Evolutionary conservation across 306 rosid species (phyloP).

Genomic region (Sicyos baderoa): DNA sequence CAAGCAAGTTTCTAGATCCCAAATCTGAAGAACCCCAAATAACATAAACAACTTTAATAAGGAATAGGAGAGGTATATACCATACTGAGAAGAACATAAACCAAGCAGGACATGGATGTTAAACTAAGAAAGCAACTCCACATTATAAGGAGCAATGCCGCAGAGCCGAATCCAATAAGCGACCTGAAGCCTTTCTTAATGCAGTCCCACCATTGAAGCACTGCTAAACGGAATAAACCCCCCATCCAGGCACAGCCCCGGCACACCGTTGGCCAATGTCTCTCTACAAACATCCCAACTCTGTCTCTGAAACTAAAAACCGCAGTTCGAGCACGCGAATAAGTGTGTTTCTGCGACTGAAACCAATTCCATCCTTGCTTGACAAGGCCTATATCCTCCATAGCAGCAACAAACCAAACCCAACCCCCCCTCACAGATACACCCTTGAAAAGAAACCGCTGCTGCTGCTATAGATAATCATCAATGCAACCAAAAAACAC

Average conservation of each 20-base stretch:
- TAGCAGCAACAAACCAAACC: constrained; percentile 24
- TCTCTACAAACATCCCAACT: constrained; percentile 43
- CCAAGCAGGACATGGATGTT: constrained; percentile 84
- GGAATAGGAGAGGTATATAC: constrained; percentile 33
- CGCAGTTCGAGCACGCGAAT: constrained; percentile 33
- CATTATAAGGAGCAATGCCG: constrained; percentile 74
- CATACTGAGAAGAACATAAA: constrained; percentile 80
- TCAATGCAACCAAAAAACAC: constrained; percentile 23
- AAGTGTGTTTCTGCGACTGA: constrained; percentile 52
- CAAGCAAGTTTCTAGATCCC: background rate
- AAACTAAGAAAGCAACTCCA: constrained; percentile 93
- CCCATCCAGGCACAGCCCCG: constrained; percentile 47
- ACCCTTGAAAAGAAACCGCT: constrained; percentile 15
- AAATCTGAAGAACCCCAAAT: background rate
- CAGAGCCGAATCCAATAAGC: constrained; percentile 57
- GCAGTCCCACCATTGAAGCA: constrained; percentile 67
- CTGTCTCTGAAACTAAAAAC: constrained; percentile 41
- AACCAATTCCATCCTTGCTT: constrained; percentile 88
- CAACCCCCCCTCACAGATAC: background rate
- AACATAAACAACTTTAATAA: background rate
- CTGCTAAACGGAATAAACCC: constrained; percentile 34
- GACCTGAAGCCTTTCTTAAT: constrained; percentile 68
- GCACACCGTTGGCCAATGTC: constrained; percentile 87
- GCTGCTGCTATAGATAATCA: constrained; percentile 31
- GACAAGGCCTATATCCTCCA: constrained; percentile 84